A percentile compares a stretch with the other conserved stretches of the same genome.
Evolutionary conservation across 345 rosid genomes (phyloP).

Genomic region (Gossypium stocksii): DNA sequence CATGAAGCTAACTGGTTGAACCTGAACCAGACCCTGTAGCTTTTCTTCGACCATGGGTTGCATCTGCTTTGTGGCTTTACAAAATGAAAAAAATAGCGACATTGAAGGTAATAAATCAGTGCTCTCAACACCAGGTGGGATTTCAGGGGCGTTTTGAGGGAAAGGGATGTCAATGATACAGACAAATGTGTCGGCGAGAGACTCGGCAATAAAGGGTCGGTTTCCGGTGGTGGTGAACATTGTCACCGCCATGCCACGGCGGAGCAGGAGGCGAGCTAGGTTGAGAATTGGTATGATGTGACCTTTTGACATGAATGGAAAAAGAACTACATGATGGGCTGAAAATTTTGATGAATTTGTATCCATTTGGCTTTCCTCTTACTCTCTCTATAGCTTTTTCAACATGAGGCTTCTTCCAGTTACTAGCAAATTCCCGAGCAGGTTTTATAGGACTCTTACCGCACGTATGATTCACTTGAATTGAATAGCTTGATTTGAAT

Average conservation of each 20-base stretch:
- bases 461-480: too few species aligned
- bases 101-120: slow-evolving; percentile 67
- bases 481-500: too few species aligned
- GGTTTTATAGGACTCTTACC: too few species aligned
- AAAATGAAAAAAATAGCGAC: slow-evolving; percentile 42
- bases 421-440: too few species aligned
- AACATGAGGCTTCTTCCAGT: too few species aligned
- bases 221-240: slow-evolving; percentile 69
- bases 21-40: slow-evolving; percentile 36
- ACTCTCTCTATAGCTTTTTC: not conserved
- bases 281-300: slow-evolving; percentile 76
- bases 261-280: slow-evolving; percentile 61
- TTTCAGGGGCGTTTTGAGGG: slow-evolving; percentile 39
- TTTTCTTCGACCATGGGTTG: slow-evolving; percentile 46
- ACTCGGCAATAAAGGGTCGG: slow-evolving; percentile 44
- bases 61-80: slow-evolving; percentile 52
- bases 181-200: slow-evolving; percentile 34
- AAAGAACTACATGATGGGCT: slow-evolving; percentile 45
- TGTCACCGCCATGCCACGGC: slow-evolving; percentile 35
- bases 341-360: not conserved
- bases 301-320: slow-evolving; percentile 85
- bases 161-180: slow-evolving; percentile 47
- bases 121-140: slow-evolving; percentile 58
- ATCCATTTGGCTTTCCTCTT: slow-evolving; percentile 1
- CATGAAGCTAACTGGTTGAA: slow-evolving; percentile 33